phyloP scores from a whole-genome alignment of 179 eudicot species.

The Spinacia oleracea region DNA sequence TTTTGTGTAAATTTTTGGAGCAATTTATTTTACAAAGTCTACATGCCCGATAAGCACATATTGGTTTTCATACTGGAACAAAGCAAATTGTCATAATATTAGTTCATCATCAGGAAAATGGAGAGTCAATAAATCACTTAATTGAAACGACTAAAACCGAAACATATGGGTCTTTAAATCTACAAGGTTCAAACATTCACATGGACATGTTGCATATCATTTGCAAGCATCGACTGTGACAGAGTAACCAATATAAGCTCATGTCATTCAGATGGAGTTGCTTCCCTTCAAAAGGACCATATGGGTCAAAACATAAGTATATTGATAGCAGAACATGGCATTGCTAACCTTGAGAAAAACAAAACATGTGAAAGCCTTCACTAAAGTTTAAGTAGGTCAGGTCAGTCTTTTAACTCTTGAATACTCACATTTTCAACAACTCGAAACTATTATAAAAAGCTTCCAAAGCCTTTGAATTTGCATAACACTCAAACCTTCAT shows the following conservation, averaged over 20 bases:
- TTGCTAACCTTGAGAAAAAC: conserved; percentile 29
- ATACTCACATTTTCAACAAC: background rate
- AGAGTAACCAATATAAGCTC: conserved; percentile 3
- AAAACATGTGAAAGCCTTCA: conserved; percentile 39
- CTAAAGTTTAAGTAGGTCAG: too few species aligned
- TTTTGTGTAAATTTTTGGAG: background rate
- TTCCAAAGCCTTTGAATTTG: background rate
- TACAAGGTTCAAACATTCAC: conserved; percentile 6
- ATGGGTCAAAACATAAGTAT: conserved; percentile 11
- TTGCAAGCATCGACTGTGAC: background rate
- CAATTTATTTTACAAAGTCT: background rate
- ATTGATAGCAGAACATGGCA: background rate
- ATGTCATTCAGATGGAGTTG: conserved; percentile 9
- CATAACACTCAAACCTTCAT: conserved; percentile 6
- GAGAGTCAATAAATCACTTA: background rate
- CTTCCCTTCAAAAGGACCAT: conserved; percentile 8
- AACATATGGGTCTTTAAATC: conserved; percentile 8
- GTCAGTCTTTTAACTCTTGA: background rate
- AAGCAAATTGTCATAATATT: background rate
- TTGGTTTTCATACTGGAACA: background rate
- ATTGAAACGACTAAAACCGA: background rate
- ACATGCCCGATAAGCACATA: background rate
- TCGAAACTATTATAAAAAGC: conserved; percentile 16
- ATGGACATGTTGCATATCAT: conserved; percentile 23
- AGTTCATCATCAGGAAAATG: background rate